Conservation (phyloP, 495 filamentous ascomycete genomes). For the Corynascus novoguineensis region DNA sequence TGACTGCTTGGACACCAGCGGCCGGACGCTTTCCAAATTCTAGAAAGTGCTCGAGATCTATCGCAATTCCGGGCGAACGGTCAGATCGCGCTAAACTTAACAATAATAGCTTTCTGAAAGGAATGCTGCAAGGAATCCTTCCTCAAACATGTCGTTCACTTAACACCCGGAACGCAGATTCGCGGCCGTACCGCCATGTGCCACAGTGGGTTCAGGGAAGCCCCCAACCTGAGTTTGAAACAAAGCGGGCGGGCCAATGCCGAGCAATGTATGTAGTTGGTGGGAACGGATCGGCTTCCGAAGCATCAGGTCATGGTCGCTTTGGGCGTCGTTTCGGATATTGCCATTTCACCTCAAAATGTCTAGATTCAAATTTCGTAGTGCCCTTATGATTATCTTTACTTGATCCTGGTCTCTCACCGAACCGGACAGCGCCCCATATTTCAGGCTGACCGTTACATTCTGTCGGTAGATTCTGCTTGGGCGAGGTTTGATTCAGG, state of each 20-base stretch:
- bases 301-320: not conserved
- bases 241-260: not conserved
- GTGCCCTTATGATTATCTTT: not conserved
- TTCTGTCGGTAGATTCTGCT: too few relatives aligned
- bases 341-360: not conserved
- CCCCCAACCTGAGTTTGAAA: not conserved
- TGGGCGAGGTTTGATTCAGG: too few relatives aligned
- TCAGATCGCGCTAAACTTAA: too few relatives aligned
- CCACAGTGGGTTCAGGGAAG: not conserved
- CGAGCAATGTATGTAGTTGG: not conserved
- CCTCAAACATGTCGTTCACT: not conserved
- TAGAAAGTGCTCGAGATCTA: too few relatives aligned
- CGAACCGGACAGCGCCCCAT: not conserved
- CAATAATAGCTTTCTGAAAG: too few relatives aligned
- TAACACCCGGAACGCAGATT: not conserved
- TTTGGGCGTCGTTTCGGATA: not conserved
- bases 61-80: too few relatives aligned
- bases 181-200: not conserved
- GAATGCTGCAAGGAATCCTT: too few relatives aligned
- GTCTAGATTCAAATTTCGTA: not conserved
- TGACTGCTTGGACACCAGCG: too few relatives aligned
- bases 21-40: too few relatives aligned
- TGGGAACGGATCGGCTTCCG: not conserved
- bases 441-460: too few relatives aligned
- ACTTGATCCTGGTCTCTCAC: too few relatives aligned